Evolutionary conservation across 768 basidiomycete genomes (phyloP), one percentile per base, ranked within the genome.

Genomic region (Tylopilus vinaceipallidus): DNA sequence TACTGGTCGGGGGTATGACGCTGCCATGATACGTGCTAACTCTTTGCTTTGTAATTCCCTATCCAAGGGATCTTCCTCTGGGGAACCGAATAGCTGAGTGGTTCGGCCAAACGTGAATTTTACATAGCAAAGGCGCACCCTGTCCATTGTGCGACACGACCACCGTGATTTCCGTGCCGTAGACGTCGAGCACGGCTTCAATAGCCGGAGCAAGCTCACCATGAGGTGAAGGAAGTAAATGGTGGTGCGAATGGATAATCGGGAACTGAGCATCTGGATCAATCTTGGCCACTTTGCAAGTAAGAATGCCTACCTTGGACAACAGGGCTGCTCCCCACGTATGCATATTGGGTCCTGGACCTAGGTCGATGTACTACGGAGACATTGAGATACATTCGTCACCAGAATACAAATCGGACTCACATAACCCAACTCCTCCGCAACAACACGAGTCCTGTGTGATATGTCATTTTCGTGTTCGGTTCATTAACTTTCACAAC

Each of bases 71-170:
- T 93, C 91, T 64, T 94, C 88, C 78, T 95, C 92, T 91, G 62
- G 20, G 45, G 16, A 34, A 19, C 45, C 27, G 45, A 3, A 17
- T 23, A 1, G 23, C 16, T 40, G 19, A 37, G 13, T 16, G 17
- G 39, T 46, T 33, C 42, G 33, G 27, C 24, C 23, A 40, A 34
- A 34, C 12, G 2, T 22, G 13, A 19, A 41, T 22, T 33, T n/a
- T 6, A 40, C 26, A 17, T 17, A 17, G 11, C 4, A 39, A n/a
- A n/a, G 29, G 49, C 64, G 45, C 53, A 86, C 89, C 89, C 77
- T 95, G 93, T 6, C 93, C 93, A 62, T 95, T 95, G 57, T 95
- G 93, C 0, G 90, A 78, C 10, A 95, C 88, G n/a, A 95, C 74
- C 0, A 94, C 90, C 6, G 84, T 84, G 16, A 94, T 80, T 44